Evolutionary conservation across 805 yeast species (phyloP).

Genomic region (Saccharomycopsis synnaedendra): DNA sequence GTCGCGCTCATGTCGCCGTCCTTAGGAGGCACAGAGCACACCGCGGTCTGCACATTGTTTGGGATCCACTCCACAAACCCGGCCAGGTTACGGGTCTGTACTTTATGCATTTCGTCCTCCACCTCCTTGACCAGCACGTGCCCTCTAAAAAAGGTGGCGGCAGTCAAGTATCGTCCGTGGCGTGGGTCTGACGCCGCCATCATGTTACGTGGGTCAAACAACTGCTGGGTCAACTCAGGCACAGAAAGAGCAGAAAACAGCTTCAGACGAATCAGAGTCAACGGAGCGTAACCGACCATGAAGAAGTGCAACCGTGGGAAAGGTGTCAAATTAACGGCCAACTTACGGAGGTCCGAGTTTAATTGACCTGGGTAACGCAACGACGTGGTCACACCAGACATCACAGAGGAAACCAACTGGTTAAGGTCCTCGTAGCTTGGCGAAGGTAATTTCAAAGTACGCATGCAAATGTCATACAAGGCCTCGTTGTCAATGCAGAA

Average conservation of each 20-base stretch:
- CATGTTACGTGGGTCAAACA: conserved; percentile 87
- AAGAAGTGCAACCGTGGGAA: conserved; percentile 93
- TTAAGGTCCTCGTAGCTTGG: conserved; percentile 76
- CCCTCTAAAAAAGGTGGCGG: conserved; percentile 91
- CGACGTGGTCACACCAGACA: conserved; percentile 93
- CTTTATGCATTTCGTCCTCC: conserved; percentile 83
- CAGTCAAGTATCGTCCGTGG: conserved; percentile 84
- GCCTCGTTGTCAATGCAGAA: conserved; percentile 96
- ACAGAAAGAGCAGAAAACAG: conserved; percentile 78
- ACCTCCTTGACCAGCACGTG: conserved; percentile 87
- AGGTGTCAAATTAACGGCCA: conserved; percentile 90
- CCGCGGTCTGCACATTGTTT: conserved; percentile 87
- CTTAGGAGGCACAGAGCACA: conserved; percentile 83
- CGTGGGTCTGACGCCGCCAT: conserved; percentile 93
- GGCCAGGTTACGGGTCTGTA: conserved; percentile 69
- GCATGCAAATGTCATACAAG: conserved; percentile 77
- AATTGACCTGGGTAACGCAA: conserved; percentile 92
- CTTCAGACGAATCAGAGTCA: conserved; percentile 69
- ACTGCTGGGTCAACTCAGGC: conserved; percentile 86
- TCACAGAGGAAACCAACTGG: conserved; percentile 75
- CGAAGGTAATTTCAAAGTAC: conserved; percentile 67
- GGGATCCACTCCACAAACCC: conserved; percentile 96
- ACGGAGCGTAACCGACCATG: conserved; percentile 92
- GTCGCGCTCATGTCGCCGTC: conserved; percentile 85
- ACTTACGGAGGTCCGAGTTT: conserved; percentile 83